phyloP scores from a whole-genome alignment of 2,329 filamentous ascomycete species.

The Amphichorda felina region DNA sequence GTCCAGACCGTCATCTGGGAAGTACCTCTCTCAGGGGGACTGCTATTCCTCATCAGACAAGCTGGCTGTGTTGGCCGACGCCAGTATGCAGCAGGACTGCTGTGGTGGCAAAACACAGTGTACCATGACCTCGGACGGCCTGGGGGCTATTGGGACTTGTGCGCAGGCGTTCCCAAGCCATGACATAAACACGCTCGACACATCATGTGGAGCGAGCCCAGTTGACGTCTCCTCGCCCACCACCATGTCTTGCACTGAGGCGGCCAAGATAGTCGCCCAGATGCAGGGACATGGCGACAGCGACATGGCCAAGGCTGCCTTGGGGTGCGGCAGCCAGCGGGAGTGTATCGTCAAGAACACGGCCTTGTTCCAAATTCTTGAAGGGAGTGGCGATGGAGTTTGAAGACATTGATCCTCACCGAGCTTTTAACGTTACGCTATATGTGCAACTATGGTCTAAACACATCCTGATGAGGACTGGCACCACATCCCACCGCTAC shows the following conservation, averaged over 20 bases:
- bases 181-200: no score
- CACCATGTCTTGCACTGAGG: constrained; percentile 21
- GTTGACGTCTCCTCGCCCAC: no score
- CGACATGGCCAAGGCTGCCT: constrained; percentile 10
- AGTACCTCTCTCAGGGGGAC: neutral
- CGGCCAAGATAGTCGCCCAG: constrained; percentile 24
- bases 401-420: neutral
- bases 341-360: constrained; percentile 21
- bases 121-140: no score
- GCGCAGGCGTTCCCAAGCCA: no score
- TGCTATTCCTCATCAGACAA: constrained; percentile 11
- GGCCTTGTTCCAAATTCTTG: constrained; percentile 20
- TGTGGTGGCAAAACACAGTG: constrained; percentile 10
- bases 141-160: no score
- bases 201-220: no score
- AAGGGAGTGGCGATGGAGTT: constrained; percentile 6
- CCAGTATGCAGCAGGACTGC: constrained; percentile 13
- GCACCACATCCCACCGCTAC: neutral
- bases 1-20: neutral
- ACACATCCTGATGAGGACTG: neutral
- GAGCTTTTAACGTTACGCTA: no score
- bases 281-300: constrained; percentile 21
- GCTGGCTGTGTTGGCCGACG: constrained; percentile 24
- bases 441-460: neutral
- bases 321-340: constrained; percentile 15